phyloP scores from a whole-genome alignment of 1,284 basidiomycete genomes.

The Vanrija sp. region DNA sequence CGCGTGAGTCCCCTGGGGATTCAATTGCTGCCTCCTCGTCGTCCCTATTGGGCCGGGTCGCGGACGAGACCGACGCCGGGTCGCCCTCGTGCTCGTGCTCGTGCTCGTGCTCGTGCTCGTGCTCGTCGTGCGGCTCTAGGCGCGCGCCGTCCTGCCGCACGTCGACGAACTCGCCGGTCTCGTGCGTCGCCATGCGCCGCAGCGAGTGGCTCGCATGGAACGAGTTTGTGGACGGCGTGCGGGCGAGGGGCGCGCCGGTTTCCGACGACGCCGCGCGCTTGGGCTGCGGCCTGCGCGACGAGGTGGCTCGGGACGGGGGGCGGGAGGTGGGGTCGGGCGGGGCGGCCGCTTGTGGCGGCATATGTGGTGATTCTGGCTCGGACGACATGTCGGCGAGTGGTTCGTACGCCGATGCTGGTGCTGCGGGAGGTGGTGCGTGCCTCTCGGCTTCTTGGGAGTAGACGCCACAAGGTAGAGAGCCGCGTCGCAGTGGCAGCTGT shows the following conservation, averaged over 20 bases:
- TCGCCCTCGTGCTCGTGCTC: constrained; percentile 17
- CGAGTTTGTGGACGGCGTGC: constrained; percentile 15
- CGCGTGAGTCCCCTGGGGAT: background rate
- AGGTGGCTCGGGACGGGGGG: too few relatives aligned
- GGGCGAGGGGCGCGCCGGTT: background rate
- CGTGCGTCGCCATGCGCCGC: constrained; percentile 44
- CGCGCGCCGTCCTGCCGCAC: too few relatives aligned
- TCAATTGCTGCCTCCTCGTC: constrained; percentile 6
- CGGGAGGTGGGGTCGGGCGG: too few relatives aligned
- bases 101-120: constrained; percentile 36
- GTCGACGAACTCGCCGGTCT: constrained; percentile 34
- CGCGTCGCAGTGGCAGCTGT: too few relatives aligned
- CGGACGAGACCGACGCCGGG: background rate
- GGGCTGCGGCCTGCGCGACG: too few relatives aligned
- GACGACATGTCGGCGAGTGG: too few relatives aligned
- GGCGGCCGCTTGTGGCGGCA: too few relatives aligned
- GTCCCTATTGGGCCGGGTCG: background rate
- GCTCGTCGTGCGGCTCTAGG: constrained; percentile 12
- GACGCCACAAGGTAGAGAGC: too few relatives aligned
- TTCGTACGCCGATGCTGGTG: too few relatives aligned
- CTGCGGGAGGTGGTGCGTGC: too few relatives aligned
- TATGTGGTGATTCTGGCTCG: too few relatives aligned
- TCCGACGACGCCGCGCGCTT: background rate
- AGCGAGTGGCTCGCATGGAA: constrained; percentile 30
- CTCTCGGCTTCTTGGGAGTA: too few relatives aligned